Evolutionary conservation across 305 asterid genomes (phyloP).

Genomic region (Fraxinus dipetala): DNA sequence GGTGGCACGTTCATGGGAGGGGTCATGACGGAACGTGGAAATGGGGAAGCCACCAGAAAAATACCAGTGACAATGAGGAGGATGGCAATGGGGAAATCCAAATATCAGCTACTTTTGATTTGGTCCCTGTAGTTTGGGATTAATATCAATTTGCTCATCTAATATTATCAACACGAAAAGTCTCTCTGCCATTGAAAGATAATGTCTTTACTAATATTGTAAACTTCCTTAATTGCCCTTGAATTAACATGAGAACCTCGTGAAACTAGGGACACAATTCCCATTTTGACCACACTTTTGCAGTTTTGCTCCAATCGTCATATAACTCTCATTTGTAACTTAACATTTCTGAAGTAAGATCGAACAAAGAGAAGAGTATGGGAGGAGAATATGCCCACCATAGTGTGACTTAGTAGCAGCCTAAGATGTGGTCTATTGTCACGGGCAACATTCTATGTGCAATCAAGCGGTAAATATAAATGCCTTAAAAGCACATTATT

Average conservation of each 20-base stretch:
- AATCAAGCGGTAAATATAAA: constrained; percentile 62
- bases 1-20: constrained; percentile 31
- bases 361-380: constrained; percentile 21
- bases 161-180: not conserved
- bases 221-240: no score
- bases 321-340: no score
- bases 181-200: no score
- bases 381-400: constrained; percentile 62
- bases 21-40: constrained; percentile 30
- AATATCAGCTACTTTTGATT: not conserved
- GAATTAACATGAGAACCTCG: no score
- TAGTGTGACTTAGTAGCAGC: constrained; percentile 70
- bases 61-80: not conserved
- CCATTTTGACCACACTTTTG: no score
- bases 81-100: not conserved
- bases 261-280: no score
- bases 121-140: not conserved
- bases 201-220: no score
- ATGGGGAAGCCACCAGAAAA: constrained; percentile 31
- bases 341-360: no score
- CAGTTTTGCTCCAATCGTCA: no score
- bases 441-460: constrained; percentile 92
- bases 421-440: constrained; percentile 81
- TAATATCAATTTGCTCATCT: not conserved
- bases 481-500: not conserved